These are phyloP conservation scores for Saccharomycopsis capsularis DNA, from an alignment of 805 yeast species.

Conservation along the genomic window DNA sequence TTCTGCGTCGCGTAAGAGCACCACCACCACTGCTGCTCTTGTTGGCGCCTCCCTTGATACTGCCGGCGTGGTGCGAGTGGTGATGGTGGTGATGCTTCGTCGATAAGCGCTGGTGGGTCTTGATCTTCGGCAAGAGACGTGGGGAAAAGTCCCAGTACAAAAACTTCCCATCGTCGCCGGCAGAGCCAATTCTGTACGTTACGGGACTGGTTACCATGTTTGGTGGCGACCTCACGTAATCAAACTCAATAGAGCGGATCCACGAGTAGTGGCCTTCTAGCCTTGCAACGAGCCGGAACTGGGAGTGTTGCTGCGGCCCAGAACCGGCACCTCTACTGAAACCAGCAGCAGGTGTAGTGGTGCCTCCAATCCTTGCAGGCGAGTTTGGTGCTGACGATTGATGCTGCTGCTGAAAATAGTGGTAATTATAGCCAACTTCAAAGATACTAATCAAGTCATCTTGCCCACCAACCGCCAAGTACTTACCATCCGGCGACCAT, in stretches of 20 bases:
- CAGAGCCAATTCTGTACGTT: conserved; percentile 43
- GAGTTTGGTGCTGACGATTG: neutral
- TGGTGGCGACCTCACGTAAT: conserved; percentile 31
- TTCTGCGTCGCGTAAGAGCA: conserved; percentile 1
- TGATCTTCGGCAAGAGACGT: conserved; percentile 33
- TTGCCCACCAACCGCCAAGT: conserved; percentile 85
- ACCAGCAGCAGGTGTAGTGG: conserved; percentile 3
- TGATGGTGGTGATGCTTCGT: conserved; percentile 5
- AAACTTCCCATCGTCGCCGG: conserved; percentile 49
- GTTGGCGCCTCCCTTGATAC: conserved; percentile 11
- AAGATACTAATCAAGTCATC: conserved; percentile 42
- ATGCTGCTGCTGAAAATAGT: conserved; percentile 1
- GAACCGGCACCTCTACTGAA: neutral
- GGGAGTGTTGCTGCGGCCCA: conserved; percentile 2
- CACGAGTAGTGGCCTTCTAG: conserved; percentile 45
- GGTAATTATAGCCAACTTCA: conserved; percentile 25
- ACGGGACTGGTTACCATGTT: conserved; percentile 26
- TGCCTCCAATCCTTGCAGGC: conserved; percentile 2
- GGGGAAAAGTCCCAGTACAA: conserved; percentile 51
- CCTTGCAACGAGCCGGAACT: conserved; percentile 14
- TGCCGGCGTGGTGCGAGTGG: conserved; percentile 8
- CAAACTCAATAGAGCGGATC: conserved; percentile 41
- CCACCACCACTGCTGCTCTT: neutral
- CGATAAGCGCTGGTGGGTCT: conserved; percentile 19
- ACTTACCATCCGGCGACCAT: conserved; percentile 62